A percentile compares a stretch with the other conserved stretches of the same genome.
These are phyloP conservation scores for Sporothrix schenckii DNA, from an alignment of 2,329 filamentous ascomycete genomes.

Conservation along the genomic window DNA sequence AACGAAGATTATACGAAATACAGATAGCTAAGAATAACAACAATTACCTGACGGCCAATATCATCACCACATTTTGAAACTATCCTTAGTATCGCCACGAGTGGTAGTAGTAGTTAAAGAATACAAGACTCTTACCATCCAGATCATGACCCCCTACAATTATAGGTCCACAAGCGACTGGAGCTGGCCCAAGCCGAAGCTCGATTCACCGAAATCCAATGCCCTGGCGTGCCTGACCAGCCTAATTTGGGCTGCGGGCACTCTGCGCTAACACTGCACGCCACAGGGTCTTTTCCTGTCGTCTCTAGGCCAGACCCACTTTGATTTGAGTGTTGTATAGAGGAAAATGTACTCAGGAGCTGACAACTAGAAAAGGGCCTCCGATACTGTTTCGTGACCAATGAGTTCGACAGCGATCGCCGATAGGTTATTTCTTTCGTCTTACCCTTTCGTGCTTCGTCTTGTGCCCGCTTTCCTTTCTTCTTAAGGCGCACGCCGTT, in stretches of 20 bases:
- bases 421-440: not conserved
- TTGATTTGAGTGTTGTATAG: not conserved
- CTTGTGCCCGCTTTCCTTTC: not conserved
- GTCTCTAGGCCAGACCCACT: no score
- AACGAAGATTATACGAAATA: no score
- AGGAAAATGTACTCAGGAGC: not conserved
- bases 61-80: no score
- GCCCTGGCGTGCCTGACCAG: conserved; percentile 1
- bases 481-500: not conserved
- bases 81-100: no score
- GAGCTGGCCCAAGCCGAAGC: not conserved
- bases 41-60: no score
- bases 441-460: conserved; percentile 6
- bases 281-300: not conserved
- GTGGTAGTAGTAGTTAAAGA: no score
- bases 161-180: not conserved
- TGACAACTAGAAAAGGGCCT: conserved; percentile 7
- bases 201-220: not conserved
- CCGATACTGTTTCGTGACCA: not conserved
- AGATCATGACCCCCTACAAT: no score
- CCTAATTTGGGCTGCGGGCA: not conserved
- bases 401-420: conserved; percentile 6
- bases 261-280: not conserved
- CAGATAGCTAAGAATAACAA: no score
- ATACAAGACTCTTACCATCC: no score